Evolutionary conservation across 2,329 filamentous ascomycete species (phyloP).

Genomic region (Cadophora luteo-olivacea): DNA sequence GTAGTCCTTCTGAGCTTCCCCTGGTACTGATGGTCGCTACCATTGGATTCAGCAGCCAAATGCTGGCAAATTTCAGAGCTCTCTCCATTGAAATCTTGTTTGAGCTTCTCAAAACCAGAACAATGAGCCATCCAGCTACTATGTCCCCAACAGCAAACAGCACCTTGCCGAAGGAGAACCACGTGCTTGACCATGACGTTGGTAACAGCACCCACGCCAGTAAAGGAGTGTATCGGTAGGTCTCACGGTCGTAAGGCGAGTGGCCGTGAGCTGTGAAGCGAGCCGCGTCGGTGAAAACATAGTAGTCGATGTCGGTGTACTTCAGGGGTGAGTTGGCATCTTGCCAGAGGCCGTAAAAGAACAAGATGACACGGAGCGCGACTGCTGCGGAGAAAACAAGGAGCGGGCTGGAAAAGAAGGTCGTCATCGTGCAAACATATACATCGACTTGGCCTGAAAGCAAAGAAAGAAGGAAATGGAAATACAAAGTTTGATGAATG

Average conservation of each 20-base stretch:
- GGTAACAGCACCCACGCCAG: constrained; percentile 91
- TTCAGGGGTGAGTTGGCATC: constrained; percentile 91
- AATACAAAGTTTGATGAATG: not conserved
- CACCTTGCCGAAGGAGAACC: constrained; percentile 84
- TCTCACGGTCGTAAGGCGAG: constrained; percentile 88
- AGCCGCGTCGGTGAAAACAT: constrained; percentile 95
- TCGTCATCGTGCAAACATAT: constrained; percentile 26
- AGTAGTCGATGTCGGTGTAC: constrained; percentile 99
- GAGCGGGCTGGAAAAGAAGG: constrained; percentile 44
- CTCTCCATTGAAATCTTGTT: constrained; percentile 48
- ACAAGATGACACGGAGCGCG: constrained; percentile 72
- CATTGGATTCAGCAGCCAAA: constrained; percentile 98
- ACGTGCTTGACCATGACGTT: constrained; percentile 63
- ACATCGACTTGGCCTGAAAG: not conserved
- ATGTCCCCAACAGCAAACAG: constrained; percentile 87
- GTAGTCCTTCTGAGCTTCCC: constrained; percentile 88
- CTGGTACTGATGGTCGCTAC: constrained; percentile 95
- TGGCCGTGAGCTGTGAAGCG: constrained; percentile 71
- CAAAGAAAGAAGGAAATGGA: not conserved
- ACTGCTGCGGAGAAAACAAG: constrained; percentile 64
- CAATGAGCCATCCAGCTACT: constrained; percentile 80
- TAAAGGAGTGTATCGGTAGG: constrained; percentile 95
- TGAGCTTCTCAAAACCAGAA: constrained; percentile 55
- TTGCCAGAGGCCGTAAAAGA: constrained; percentile 91
- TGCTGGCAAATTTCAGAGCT: constrained; percentile 78